Conservation (phyloP, 2,329 filamentous ascomycete genomes). For the Arthroderma sp. region DNA sequence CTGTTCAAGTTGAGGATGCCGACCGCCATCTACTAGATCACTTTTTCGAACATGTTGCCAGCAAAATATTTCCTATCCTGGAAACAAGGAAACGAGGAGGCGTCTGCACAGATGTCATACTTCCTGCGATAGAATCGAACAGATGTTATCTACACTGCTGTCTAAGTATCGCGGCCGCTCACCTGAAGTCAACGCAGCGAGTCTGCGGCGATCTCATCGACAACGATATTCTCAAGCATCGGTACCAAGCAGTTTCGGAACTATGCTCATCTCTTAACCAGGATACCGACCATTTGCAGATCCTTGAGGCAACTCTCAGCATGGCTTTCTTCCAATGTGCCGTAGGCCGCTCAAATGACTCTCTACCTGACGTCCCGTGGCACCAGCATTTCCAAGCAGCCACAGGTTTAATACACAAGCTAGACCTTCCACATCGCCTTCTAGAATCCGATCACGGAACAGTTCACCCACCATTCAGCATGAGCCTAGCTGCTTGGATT, state of each 20-base stretch:
- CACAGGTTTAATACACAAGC: constrained; percentile 69
- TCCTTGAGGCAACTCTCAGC: constrained; percentile 78
- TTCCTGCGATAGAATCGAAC: constrained; percentile 81
- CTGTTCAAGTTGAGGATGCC: constrained; percentile 67
- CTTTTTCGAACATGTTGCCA: constrained; percentile 78
- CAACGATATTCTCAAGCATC: constrained; percentile 79
- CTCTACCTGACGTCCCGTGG: constrained; percentile 86
- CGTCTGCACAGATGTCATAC: constrained; percentile 66
- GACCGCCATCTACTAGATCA: constrained; percentile 82
- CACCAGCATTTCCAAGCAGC: constrained; percentile 93
- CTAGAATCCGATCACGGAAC: constrained; percentile 48
- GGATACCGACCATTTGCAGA: constrained; percentile 71
- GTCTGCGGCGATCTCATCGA: constrained; percentile 63
- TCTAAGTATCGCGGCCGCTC: constrained; percentile 81
- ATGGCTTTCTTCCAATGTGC: constrained; percentile 93
- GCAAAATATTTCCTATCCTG: constrained; percentile 80
- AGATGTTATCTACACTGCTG: constrained; percentile 92
- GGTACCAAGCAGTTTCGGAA: constrained; percentile 69
- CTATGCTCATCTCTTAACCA: constrained; percentile 68
- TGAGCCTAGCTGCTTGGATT: constrained; percentile 81
- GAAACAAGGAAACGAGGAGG: constrained; percentile 81
- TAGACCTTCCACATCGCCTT: constrained; percentile 62
- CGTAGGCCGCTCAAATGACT: constrained; percentile 74
- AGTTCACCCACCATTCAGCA: constrained; percentile 72
- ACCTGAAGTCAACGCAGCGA: constrained; percentile 64